Percentiles rank a stretch among this genome's conserved stretches.
Evolutionary conservation across 768 basidiomycete species (phyloP).

Genomic region (Gloeophyllum trabeum): DNA sequence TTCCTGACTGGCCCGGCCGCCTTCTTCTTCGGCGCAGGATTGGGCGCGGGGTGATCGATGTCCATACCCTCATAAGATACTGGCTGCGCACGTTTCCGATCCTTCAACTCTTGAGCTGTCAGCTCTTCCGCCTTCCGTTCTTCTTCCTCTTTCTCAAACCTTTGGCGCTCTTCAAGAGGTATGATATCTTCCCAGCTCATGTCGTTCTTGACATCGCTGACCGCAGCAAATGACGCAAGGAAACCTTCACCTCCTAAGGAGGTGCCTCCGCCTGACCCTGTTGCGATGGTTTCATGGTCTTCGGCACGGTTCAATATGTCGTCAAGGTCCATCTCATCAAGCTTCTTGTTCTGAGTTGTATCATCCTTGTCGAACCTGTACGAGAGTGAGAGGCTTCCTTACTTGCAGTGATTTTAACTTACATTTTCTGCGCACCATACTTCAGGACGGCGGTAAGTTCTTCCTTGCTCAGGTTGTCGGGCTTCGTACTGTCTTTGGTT

Average conservation of each 20-base stretch:
- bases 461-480: constrained; percentile 86
- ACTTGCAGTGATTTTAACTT: constrained; percentile 16
- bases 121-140: constrained; percentile 64
- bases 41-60: constrained; percentile 57
- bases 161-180: constrained; percentile 81
- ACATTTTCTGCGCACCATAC: constrained; percentile 98
- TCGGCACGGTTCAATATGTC: constrained; percentile 96
- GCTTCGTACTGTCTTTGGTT: constrained; percentile 58
- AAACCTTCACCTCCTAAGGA: constrained; percentile 98
- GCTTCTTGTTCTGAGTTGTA: constrained; percentile 82
- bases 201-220: constrained; percentile 98
- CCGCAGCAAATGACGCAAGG: constrained; percentile 87
- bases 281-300: constrained; percentile 88
- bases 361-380: constrained; percentile 96
- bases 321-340: constrained; percentile 98
- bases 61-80: constrained; percentile 94
- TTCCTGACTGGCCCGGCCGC: constrained; percentile 67
- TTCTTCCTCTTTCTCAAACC: constrained; percentile 73
- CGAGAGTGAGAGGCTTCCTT: constrained; percentile 9
- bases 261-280: constrained; percentile 72
- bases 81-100: constrained; percentile 75
- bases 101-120: constrained; percentile 53
- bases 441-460: constrained; percentile 96
- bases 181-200: constrained; percentile 99
- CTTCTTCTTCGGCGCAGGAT: constrained; percentile 65